phyloP scores from a whole-genome alignment of 2,329 filamentous ascomycete species.

The Hymenotorrendiella dingleyae region DNA sequence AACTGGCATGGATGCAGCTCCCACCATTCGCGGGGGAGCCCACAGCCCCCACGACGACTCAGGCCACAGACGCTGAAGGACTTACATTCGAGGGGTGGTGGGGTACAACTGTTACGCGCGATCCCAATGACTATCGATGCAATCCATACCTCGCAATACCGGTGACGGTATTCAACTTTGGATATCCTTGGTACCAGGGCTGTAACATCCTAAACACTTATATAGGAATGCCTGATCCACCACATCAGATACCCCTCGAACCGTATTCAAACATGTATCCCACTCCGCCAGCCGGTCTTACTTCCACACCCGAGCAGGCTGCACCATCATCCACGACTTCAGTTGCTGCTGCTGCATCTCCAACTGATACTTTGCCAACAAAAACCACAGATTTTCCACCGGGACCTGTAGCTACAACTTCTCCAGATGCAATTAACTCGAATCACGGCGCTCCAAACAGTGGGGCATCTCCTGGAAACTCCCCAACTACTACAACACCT shows the following conservation, averaged over 20 bases:
- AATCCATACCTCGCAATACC: neutral
- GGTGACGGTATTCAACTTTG: neutral
- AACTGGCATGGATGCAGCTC: too few relatives aligned
- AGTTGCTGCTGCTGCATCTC: neutral
- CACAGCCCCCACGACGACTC: neutral
- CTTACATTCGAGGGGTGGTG: neutral
- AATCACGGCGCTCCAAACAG: neutral
- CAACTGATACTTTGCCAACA: too few relatives aligned
- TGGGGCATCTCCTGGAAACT: neutral
- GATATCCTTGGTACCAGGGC: neutral
- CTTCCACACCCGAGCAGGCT: neutral
- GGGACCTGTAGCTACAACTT: neutral
- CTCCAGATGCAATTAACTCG: neutral
- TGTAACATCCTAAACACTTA: neutral
- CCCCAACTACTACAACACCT: neutral
- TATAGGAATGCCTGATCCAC: constrained; percentile 1
- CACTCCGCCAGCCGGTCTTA: neutral
- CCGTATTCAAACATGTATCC: neutral
- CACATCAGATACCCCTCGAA: neutral
- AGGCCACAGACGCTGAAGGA: neutral
- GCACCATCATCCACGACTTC: too few relatives aligned
- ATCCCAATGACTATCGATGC: neutral
- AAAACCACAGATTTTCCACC: neutral
- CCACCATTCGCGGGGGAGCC: too few relatives aligned
- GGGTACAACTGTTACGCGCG: too few relatives aligned